phyloP scores from a whole-genome alignment of 345 rosid species.

The Combretum micranthum region DNA sequence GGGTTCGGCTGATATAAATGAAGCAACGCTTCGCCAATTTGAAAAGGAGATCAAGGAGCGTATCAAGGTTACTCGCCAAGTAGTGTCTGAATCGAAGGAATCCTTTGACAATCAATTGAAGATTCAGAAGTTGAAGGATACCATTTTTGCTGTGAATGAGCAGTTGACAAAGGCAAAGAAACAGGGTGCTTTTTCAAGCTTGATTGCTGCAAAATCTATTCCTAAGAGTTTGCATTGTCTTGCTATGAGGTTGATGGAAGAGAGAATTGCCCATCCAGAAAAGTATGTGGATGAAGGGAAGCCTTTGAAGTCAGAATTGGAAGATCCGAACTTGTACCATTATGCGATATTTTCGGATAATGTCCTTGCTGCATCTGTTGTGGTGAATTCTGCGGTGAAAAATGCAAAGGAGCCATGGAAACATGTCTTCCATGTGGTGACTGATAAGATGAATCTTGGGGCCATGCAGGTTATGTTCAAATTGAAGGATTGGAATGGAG shows the following conservation, averaged over 20 bases:
- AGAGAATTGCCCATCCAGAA: conserved; percentile 81
- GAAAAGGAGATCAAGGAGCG: conserved; percentile 96
- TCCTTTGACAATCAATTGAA: conserved; percentile 91
- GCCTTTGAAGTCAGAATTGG: conserved; percentile 47
- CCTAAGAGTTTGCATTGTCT: conserved; percentile 93
- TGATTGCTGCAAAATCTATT: conserved; percentile 91
- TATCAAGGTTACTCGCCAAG: conserved; percentile 82
- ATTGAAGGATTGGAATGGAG: conserved; percentile 83
- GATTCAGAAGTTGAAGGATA: conserved; percentile 92
- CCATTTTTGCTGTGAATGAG: conserved; percentile 82
- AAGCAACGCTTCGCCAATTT: conserved; percentile 51
- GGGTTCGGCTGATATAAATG: conserved; percentile 62
- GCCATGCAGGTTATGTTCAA: conserved; percentile 99
- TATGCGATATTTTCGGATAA: conserved; percentile 93
- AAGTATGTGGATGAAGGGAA: conserved; percentile 79
- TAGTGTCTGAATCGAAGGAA: conserved; percentile 85
- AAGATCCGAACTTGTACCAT: conserved; percentile 81
- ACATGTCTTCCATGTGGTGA: conserved; percentile 93
- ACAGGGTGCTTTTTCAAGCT: conserved; percentile 93
- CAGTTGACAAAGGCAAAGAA: conserved; percentile 84
- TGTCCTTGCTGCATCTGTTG: conserved; percentile 89
- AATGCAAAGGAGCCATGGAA: conserved; percentile 89
- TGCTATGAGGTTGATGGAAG: conserved; percentile 95
- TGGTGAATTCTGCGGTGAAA: conserved; percentile 94
- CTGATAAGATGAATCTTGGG: conserved; percentile 98